Evolutionary conservation across 352 stramenopile genomes (phyloP).

Genomic region (Globisporangium paroecandrum): DNA sequence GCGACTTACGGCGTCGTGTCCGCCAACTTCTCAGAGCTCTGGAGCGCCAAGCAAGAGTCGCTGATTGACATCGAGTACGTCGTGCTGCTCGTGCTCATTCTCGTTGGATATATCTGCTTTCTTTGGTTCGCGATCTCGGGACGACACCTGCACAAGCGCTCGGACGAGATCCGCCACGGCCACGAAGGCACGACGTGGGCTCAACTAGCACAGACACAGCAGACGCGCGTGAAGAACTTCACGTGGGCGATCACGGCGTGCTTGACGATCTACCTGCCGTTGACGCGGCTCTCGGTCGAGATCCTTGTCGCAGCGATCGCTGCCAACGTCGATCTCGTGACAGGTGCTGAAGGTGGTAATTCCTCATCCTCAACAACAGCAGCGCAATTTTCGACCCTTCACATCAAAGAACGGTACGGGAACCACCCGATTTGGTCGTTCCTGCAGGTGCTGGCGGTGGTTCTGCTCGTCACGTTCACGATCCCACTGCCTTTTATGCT

Average conservation of each 20-base stretch:
- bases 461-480: slow-evolving; percentile 37
- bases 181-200: slow-evolving; percentile 42
- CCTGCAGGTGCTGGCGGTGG: slow-evolving; percentile 21
- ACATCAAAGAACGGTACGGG: slow-evolving; percentile 18
- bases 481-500: slow-evolving; percentile 33
- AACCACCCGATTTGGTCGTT: slow-evolving; percentile 21
- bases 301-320: slow-evolving; percentile 20
- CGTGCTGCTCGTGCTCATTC: slow-evolving; percentile 25
- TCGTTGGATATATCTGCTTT: slow-evolving; percentile 28
- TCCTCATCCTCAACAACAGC: no score
- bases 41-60: slow-evolving; percentile 8
- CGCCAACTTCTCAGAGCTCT: slow-evolving; percentile 25
- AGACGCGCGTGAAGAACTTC: slow-evolving; percentile 30
- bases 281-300: slow-evolving; percentile 37
- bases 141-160: slow-evolving; percentile 31
- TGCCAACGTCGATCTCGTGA: background rate
- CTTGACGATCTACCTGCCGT: slow-evolving; percentile 42
- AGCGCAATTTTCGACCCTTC: background rate
- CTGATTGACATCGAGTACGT: slow-evolving; percentile 26
- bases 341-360: no score
- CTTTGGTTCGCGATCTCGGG: slow-evolving; percentile 42
- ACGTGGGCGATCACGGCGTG: slow-evolving; percentile 41
- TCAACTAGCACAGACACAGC: slow-evolving; percentile 27
- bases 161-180: slow-evolving; percentile 44
- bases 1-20: slow-evolving; percentile 31